Evolutionary conservation across 352 stramenopile species (phyloP), one percentile per base, ranked within the genome.

Genomic region (Phytophthora litchii): DNA sequence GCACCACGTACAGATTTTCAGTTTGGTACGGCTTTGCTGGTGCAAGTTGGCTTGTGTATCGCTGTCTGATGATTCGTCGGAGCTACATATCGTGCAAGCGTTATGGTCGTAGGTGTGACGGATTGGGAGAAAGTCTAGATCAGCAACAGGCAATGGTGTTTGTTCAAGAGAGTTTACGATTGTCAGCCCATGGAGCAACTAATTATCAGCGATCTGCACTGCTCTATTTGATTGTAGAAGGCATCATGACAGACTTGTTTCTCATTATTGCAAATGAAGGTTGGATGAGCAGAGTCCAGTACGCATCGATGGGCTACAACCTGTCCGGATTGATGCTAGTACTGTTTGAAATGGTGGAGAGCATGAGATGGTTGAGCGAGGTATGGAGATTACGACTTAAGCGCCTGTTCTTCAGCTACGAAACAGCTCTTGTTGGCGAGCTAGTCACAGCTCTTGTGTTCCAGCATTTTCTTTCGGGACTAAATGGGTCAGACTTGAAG

Each of bases 331-430:
- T 72, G 21, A 42, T 73, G 23, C 47, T 66, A 37, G 13, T 65
- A n/a, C 9, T 69, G 8, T 73, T 73, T 44, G 64, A 73, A 43
- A 54, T 73, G 31, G 9, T 73, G 21, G 64, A 73, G 27, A 57
- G 17, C 10, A 57, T 29, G 16, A 56, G 20, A 0, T 57, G 40
- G n/a, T 11, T 66, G 1, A 41, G 14, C n/a, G 56, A 64, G 5
- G 53, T 27, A 8, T 50, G 40, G 43, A 21, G 43, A 9, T 11
- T 61, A 3, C 27, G 34, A 3, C 21, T 61, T 7, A 72, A 64
- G 16, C 37, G 54, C 11, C 7, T 59, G 3, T 29, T 72, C 20
- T 61, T 69, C 37, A 66, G 44, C 38, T 43, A 66, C 38, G 49
- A 70, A 14, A 53, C 46, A 3, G 16, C 49, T 7, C 35, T 66